Evolutionary conservation across 257 asterid species (phyloP).

Genomic region (Paulownia fortunei): DNA sequence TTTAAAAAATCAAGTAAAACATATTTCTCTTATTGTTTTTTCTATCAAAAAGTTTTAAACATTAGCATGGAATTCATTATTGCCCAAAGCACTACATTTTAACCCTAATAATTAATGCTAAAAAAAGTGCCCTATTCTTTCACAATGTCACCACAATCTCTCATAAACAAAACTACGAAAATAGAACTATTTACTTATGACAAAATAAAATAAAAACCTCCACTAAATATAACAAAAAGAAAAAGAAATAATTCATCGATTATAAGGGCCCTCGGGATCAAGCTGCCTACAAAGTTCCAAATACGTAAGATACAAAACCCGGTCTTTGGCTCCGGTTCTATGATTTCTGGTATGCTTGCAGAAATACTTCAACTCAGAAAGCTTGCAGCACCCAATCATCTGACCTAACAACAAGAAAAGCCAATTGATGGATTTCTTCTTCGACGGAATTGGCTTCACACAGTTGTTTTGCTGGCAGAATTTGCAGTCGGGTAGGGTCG

Average conservation of each 20-base stretch:
- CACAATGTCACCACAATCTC: no score
- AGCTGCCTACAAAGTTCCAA: slow-evolving; percentile 56
- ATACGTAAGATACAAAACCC: slow-evolving; percentile 58
- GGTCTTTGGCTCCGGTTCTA: slow-evolving; percentile 67
- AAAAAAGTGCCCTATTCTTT: no score
- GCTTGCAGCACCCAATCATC: slow-evolving; percentile 61
- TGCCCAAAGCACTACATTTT: no score
- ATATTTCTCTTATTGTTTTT: no score
- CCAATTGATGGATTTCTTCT: slow-evolving; percentile 56
- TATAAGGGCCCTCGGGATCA: slow-evolving; percentile 50
- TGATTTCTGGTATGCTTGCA: slow-evolving; percentile 61
- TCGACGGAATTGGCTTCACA: slow-evolving; percentile 43
- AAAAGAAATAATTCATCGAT: not conserved
- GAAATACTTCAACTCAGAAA: slow-evolving; percentile 59
- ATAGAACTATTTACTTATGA: no score
- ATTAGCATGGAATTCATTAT: no score
- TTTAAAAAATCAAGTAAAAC: no score
- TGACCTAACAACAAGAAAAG: slow-evolving; percentile 60
- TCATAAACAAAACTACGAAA: no score
- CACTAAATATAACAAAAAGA: not conserved
- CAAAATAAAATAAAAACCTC: not conserved
- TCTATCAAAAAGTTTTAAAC: no score
- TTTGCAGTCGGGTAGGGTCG: slow-evolving; percentile 48
- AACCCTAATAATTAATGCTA: no score
- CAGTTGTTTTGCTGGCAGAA: slow-evolving; percentile 46